phyloP scores from a whole-genome alignment of 371 early-diverging fungal genomes.

The Rhizopus delemar region DNA sequence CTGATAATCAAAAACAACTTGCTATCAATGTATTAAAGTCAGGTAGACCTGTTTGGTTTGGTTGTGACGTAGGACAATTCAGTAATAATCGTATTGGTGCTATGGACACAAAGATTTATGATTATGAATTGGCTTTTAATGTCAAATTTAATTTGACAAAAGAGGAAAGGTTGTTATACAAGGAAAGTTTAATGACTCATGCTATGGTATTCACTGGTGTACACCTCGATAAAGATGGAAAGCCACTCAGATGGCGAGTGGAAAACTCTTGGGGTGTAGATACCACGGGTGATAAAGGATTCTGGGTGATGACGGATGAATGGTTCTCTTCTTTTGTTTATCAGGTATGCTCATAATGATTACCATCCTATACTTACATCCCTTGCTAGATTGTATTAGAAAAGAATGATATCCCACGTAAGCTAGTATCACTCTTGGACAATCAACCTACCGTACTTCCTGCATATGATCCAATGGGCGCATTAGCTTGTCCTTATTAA shows the following conservation, averaged over 20 bases:
- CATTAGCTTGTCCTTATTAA: constrained; percentile 47
- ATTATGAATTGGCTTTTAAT: constrained; percentile 73
- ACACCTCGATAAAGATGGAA: constrained; percentile 63
- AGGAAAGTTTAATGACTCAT: constrained; percentile 80
- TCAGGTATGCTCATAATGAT: constrained; percentile 43
- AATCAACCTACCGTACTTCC: constrained; percentile 69
- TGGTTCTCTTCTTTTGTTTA: constrained; percentile 85
- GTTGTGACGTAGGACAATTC: constrained; percentile 75
- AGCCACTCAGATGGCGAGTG: constrained; percentile 76
- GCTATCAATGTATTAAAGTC: constrained; percentile 62
- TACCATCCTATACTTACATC: neutral
- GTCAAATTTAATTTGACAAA: constrained; percentile 66
- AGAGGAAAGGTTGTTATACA: constrained; percentile 72
- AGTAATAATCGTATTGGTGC: constrained; percentile 52
- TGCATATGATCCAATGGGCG: constrained; percentile 76
- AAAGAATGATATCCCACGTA: constrained; percentile 61
- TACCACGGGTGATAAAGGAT: constrained; percentile 71
- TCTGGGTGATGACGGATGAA: constrained; percentile 75
- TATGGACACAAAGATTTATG: constrained; percentile 68
- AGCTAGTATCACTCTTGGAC: constrained; percentile 61
- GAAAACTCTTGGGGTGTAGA: constrained; percentile 80
- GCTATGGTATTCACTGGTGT: constrained; percentile 87
- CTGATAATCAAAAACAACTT: constrained; percentile 61
- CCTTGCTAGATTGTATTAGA: constrained; percentile 62
- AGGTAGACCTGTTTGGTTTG: constrained; percentile 81